Evolutionary conservation across 148 eudicot species (phyloP), one percentile per base, ranked within the genome.

Genomic region (Spergularia bocconei): DNA sequence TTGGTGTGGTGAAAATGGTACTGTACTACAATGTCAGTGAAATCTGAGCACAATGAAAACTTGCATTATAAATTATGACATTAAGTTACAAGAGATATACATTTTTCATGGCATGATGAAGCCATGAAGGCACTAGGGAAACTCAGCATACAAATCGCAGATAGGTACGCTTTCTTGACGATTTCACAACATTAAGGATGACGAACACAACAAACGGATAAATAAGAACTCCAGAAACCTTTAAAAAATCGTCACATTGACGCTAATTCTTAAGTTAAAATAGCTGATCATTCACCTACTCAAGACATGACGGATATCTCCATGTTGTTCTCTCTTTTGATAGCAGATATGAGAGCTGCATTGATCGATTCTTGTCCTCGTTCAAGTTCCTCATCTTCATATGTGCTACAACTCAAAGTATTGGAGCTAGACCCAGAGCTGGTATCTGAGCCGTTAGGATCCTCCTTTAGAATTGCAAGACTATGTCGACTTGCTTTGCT

Each of bases 401-500:
- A 63, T 17, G 70, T 70, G 36, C 21, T 53, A 13, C 21, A 13
- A 52, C 21, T 69, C 20, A 21, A 16, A 53, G 60, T 69, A 29
- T 53, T 69, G 59, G 17, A 14, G 72, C 72, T 53, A 53, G 72
- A 6, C 59, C 72, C 55, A 17, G 48, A 76, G 50, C 38, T 61
- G 71, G 71, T 29, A 47, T 77, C 74, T 60, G 74, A 70, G 50
- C 20, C 23, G 50, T 47, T 69, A 59, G 75, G 25, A 63, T 65
- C 67, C 58, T 20, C 58, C 39, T 77, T 77, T 23, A 52, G 54
- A 53, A 56, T 71, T 36, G 73, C 83, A 48, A 89, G 76, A 80
- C 88, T 82, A 48, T 74, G 81, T 41, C 88, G 90, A 61, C 71
- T 80, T 79, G 75, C 87, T 67, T 61, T 78, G 70, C 54, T 67